A percentile compares a stretch with the other conserved stretches of the same genome.
Evolutionary conservation across 805 yeast species (phyloP).

Genomic region (Blastobotrys terrestris): DNA sequence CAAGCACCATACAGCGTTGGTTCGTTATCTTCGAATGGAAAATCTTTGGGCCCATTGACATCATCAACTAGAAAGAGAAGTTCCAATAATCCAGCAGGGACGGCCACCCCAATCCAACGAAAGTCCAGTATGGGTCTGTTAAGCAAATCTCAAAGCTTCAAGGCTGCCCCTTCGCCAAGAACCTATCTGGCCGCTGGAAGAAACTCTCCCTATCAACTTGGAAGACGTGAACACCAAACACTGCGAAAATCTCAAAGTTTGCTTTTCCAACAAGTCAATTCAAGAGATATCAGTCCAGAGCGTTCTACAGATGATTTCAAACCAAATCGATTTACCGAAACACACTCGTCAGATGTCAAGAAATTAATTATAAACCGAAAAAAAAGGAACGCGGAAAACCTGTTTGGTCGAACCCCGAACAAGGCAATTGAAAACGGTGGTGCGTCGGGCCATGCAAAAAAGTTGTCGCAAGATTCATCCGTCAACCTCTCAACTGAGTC

Average conservation of each 20-base stretch:
- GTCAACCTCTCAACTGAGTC: neutral
- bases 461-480: neutral
- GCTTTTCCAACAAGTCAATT: neutral
- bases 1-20: constrained; percentile 23
- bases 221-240: neutral
- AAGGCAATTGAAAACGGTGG: neutral
- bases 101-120: constrained; percentile 3
- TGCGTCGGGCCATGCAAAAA: neutral
- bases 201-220: constrained; percentile 12
- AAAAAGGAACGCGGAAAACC: neutral
- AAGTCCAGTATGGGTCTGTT: neutral
- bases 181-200: constrained; percentile 6
- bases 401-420: neutral
- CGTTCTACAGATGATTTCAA: neutral
- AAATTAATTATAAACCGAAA: constrained; percentile 10
- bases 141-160: constrained; percentile 4
- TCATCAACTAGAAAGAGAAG: constrained; percentile 3
- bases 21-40: constrained; percentile 20
- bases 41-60: constrained; percentile 14
- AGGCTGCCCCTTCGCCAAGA: constrained; percentile 14
- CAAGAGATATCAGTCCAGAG: constrained; percentile 1
- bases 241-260: constrained; percentile 1
- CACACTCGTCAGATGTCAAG: constrained; percentile 5
- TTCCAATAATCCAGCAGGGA: neutral
- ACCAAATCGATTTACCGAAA: neutral